phyloP scores from a whole-genome alignment of 2,329 filamentous ascomycete genomes.

The Pseudonectria buxi region DNA sequence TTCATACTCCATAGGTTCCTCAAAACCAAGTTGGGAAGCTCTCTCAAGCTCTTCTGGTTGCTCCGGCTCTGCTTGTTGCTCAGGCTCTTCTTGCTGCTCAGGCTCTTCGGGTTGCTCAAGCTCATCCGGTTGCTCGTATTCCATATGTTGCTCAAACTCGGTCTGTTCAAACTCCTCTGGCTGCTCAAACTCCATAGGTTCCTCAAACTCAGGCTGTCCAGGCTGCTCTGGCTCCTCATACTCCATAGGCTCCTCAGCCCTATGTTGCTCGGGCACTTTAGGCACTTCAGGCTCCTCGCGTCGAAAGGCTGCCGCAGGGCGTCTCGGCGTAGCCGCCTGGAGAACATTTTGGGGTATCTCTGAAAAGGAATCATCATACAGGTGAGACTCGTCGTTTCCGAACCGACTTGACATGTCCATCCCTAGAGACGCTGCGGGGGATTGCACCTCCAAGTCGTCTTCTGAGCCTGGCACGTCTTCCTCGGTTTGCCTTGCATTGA shows the following conservation, averaged over 20 bases:
- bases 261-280: too few species aligned
- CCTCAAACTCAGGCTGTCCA: conserved; percentile 2
- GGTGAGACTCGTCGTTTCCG: conserved; percentile 25
- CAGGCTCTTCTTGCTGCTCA: too few species aligned
- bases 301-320: conserved; percentile 5
- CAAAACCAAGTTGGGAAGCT: too few species aligned
- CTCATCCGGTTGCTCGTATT: too few species aligned
- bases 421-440: conserved; percentile 4
- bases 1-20: conserved; percentile 5
- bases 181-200: neutral
- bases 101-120: conserved; percentile 4
- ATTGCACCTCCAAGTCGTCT: neutral
- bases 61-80: too few species aligned
- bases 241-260: neutral
- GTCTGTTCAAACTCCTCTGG: too few species aligned
- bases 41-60: too few species aligned
- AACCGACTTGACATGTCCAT: conserved; percentile 5
- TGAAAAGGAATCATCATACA: conserved; percentile 51
- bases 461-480: conserved; percentile 5
- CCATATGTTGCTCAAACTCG: too few species aligned
- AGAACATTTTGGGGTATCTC: conserved; percentile 47
- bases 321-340: conserved; percentile 40
- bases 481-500: conserved; percentile 18
- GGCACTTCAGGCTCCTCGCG: too few species aligned
- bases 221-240: conserved; percentile 4